A percentile compares a stretch with the other conserved stretches of the same genome.
Conservation (phyloP, 805 yeast genomes). For the Zygosaccharomyces bailii region DNA sequence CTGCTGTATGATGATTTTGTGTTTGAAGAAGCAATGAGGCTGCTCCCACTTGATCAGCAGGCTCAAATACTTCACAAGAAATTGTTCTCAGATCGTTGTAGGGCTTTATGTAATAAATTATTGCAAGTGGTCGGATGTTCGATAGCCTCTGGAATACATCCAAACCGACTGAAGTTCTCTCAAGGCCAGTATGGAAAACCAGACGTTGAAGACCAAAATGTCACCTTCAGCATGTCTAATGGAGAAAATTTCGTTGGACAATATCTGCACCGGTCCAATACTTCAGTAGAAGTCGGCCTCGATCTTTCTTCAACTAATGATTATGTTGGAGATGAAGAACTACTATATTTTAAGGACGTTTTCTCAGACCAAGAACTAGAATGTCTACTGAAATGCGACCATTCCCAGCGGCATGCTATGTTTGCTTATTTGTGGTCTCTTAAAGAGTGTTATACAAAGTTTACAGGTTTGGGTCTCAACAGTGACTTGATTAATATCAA, state of each 20-base stretch:
- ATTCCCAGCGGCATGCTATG: slow-evolving; percentile 26
- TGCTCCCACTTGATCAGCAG: slow-evolving; percentile 44
- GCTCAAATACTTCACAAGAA: slow-evolving; percentile 40
- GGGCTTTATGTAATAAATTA: slow-evolving; percentile 45
- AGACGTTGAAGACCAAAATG: slow-evolving; percentile 21
- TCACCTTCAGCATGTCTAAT: slow-evolving; percentile 57
- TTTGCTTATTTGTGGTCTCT: slow-evolving; percentile 72
- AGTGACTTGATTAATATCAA: slow-evolving; percentile 33
- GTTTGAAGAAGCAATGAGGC: slow-evolving; percentile 50
- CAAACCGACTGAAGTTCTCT: slow-evolving; percentile 26
- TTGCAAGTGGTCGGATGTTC: slow-evolving; percentile 45
- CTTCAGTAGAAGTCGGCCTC: slow-evolving; percentile 39
- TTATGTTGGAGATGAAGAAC: slow-evolving; percentile 24
- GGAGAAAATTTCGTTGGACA: slow-evolving; percentile 47
- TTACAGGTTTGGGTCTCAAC: slow-evolving; percentile 57
- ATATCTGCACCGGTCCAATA: slow-evolving; percentile 40
- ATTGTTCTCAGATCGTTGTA: slow-evolving; percentile 34
- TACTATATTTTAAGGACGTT: slow-evolving; percentile 42
- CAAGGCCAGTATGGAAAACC: slow-evolving; percentile 59
- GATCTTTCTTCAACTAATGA: slow-evolving; percentile 44
- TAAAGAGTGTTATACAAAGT: slow-evolving; percentile 73
- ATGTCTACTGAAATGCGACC: slow-evolving; percentile 27
- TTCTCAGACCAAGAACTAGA: slow-evolving; percentile 39
- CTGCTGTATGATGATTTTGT: slow-evolving; percentile 32
- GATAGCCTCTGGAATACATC: slow-evolving; percentile 20